A percentile compares a stretch with the other conserved stretches of the same genome.
These are phyloP conservation scores for Mycena sanguinolenta DNA, from an alignment of 768 basidiomycete species.

Conservation along the genomic window DNA sequence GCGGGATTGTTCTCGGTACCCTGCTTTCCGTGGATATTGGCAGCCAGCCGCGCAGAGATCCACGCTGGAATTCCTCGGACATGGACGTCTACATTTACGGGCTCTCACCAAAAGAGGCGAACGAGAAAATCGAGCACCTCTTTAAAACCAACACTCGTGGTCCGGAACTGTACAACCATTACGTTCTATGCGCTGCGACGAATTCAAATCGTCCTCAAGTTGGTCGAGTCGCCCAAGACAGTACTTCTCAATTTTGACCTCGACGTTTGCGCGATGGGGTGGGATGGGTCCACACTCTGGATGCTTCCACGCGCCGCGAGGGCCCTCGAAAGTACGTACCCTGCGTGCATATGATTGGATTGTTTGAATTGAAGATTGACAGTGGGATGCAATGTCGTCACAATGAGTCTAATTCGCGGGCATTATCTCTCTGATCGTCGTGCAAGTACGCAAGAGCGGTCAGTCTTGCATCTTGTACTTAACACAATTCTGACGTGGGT, in stretches of 20 bases:
- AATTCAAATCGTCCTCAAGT: conserved; percentile 28
- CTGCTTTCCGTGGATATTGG: conserved; percentile 17
- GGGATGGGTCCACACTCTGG: conserved; percentile 26
- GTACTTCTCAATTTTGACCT: conserved; percentile 31
- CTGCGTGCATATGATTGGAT: not conserved
- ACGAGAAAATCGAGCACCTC: conserved; percentile 14
- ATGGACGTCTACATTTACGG: conserved; percentile 29
- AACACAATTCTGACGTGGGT: not conserved
- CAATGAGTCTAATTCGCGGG: conserved; percentile 19
- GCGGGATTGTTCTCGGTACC: conserved; percentile 19
- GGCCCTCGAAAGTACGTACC: conserved; percentile 30
- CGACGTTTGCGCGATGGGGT: conserved; percentile 31
- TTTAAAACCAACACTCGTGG: conserved; percentile 18
- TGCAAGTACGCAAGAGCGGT: conserved; percentile 18
- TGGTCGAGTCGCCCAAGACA: conserved; percentile 13
- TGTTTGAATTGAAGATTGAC: not conserved
- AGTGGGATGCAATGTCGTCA: conserved; percentile 28
- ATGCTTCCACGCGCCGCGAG: conserved; percentile 28
- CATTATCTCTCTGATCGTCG: conserved; percentile 16
- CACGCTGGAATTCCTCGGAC: conserved; percentile 21
- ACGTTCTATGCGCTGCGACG: conserved; percentile 30
- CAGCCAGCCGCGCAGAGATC: conserved; percentile 1
- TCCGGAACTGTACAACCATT: conserved; percentile 22
- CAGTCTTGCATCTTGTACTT: not conserved
- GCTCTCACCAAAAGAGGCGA: conserved; percentile 7